Conservation (phyloP, 306 rosid species). For the Corylus avellana region DNA sequence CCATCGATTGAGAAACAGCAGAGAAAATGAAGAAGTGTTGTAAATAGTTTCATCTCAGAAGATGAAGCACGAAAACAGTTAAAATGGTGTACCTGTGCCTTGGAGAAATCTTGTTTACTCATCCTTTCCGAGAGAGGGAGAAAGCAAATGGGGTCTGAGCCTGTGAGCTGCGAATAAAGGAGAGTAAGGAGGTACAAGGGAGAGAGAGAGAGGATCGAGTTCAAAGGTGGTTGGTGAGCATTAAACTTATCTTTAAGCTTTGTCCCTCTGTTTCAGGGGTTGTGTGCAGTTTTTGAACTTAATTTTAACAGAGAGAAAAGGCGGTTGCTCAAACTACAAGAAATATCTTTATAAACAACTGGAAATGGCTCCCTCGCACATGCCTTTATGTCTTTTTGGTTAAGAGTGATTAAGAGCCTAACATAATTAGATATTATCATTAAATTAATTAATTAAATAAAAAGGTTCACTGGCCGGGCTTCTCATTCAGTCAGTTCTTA, state of each 20-base stretch:
- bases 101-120: constrained; percentile 80
- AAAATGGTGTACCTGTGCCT: constrained; percentile 62
- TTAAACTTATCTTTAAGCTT: constrained; percentile 35
- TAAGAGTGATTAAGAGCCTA: constrained; percentile 16
- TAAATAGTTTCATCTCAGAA: not conserved
- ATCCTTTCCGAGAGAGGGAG: constrained; percentile 29
- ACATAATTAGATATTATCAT: not conserved
- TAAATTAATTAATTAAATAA: not conserved
- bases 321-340: constrained; percentile 35
- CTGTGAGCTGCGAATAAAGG: not conserved
- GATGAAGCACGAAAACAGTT: constrained; percentile 7
- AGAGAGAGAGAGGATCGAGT: not conserved
- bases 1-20: not conserved
- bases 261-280: constrained; percentile 34
- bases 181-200: constrained; percentile 13
- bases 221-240: constrained; percentile 44
- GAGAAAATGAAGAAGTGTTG: not conserved
- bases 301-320: constrained; percentile 2
- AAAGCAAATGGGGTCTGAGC: not conserved
- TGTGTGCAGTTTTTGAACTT: constrained; percentile 33
- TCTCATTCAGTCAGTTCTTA: not conserved
- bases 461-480: not conserved
- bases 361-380: constrained; percentile 22
- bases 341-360: constrained; percentile 27
- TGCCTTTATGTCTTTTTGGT: constrained; percentile 2